Conservation (phyloP, 495 filamentous ascomycete genomes). For the Aspergillus avenaceus region DNA sequence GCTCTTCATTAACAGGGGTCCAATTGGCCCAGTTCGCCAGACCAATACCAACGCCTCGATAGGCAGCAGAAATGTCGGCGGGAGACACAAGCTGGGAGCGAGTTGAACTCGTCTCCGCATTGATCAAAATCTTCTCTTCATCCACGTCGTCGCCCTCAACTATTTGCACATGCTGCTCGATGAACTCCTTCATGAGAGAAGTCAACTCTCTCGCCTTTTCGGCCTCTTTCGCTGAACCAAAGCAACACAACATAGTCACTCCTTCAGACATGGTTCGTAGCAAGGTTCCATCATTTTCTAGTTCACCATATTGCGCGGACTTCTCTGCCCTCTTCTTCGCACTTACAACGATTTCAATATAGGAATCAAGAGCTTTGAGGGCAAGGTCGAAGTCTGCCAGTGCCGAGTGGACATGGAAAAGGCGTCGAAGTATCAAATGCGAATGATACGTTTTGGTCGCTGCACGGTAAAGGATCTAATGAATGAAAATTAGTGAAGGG, state of each 20-base stretch:
- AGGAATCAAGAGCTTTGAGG: conserved; percentile 81
- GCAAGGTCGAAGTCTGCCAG: conserved; percentile 87
- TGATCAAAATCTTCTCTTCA: conserved; percentile 18
- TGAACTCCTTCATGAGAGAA: conserved; percentile 60
- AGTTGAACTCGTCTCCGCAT: conserved; percentile 15
- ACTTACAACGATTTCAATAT: conserved; percentile 77
- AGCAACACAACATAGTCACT: conserved; percentile 74
- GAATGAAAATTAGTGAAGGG: conserved; percentile 1
- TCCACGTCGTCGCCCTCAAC: conserved; percentile 32
- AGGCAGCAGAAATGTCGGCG: conserved; percentile 58
- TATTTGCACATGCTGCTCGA: conserved; percentile 42
- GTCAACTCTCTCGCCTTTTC: conserved; percentile 71
- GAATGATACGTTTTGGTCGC: conserved; percentile 94
- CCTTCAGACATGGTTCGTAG: conserved; percentile 73
- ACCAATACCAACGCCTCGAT: conserved; percentile 76
- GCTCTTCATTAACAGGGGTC: conserved; percentile 65
- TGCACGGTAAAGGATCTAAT: conserved; percentile 74
- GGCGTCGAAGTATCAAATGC: conserved; percentile 74
- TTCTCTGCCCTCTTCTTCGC: conserved; percentile 78
- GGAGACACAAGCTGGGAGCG: conserved; percentile 41
- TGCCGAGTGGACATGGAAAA: conserved; percentile 82
- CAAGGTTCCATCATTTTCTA: conserved; percentile 73
- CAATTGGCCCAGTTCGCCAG: conserved; percentile 80
- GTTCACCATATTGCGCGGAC: conserved; percentile 66
- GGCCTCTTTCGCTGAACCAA: conserved; percentile 67